Percentiles rank a stretch among this genome's conserved stretches.
Evolutionary conservation across 495 filamentous ascomycete species (phyloP).

Genomic region (Echria macrotheca): DNA sequence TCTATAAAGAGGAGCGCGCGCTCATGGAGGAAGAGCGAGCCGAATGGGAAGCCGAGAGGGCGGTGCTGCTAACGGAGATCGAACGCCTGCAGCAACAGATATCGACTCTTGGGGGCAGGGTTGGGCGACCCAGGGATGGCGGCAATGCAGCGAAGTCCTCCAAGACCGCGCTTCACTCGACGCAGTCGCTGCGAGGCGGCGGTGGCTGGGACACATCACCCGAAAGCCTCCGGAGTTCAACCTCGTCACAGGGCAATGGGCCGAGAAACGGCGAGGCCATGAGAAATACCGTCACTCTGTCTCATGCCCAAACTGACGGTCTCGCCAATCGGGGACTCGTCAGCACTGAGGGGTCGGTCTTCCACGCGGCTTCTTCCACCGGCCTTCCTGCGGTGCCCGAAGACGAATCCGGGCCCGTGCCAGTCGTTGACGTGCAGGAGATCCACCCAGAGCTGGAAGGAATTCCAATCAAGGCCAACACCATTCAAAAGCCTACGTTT

Average conservation of each 20-base stretch:
- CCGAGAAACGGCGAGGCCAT: conserved; percentile 11
- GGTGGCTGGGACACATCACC: conserved; percentile 18
- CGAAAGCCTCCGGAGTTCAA: conserved; percentile 25
- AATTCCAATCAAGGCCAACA: conserved; percentile 37
- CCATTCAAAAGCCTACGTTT: conserved; percentile 40
- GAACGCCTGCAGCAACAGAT: conserved; percentile 29
- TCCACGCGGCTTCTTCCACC: conserved; percentile 9
- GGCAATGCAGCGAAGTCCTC: conserved; percentile 10
- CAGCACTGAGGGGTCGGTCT: conserved; percentile 2
- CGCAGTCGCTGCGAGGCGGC: conserved; percentile 22
- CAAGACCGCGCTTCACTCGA: conserved; percentile 9
- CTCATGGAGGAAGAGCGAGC: conserved; percentile 41
- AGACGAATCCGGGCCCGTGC: conserved; percentile 20
- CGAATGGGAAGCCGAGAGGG: conserved; percentile 35
- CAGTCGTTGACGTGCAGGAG: conserved; percentile 40
- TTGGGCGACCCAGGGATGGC: conserved; percentile 16
- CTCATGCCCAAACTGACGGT: conserved; percentile 7
- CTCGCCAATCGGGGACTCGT: neutral
- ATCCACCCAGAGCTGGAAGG: conserved; percentile 43
- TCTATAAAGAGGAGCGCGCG: conserved; percentile 41
- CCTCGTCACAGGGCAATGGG: conserved; percentile 20
- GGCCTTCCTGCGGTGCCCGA: conserved; percentile 17
- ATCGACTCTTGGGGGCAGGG: conserved; percentile 15
- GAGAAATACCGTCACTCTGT: conserved; percentile 9
- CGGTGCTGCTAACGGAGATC: conserved; percentile 20